Evolutionary conservation across 2,329 filamentous ascomycete species (phyloP), one percentile per base, ranked within the genome.

Genomic region (Leptographium radiaticola): DNA sequence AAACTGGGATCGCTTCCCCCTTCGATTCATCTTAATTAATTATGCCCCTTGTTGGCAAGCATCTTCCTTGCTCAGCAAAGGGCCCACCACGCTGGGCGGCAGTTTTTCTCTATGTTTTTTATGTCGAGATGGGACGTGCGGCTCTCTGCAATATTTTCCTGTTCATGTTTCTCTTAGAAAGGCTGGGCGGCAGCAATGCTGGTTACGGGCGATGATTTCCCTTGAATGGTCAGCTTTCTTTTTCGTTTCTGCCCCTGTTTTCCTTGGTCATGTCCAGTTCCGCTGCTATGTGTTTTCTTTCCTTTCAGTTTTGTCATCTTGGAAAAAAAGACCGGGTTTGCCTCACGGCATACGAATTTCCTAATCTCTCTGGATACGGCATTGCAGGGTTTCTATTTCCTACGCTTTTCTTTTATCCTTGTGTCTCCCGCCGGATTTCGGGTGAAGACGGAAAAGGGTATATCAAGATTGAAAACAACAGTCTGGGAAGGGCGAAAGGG

Each of bases 271-370:
- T 47, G 13, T 47, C 44, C 31, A n/a, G 20, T 47, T 12, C 13
- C 10, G n/a, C 42, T 13, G 38, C 30, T 54, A 33, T 44, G 6
- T 49, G 30, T 49, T 34, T 42, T 18, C n/a, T 51, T 49, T 36
- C 46, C 15, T 25, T 34, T 34, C 25, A 42, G 53, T 39, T 55
- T 53, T 18, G 53, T 49, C 47, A 39, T 45, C 20, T 44, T 54
- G 42, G 52, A 50, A 53, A 58, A 59, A 59, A 59, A 57, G 52
- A 57, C 52, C 20, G 50, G 38, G 38, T 48, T 52, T 55, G 58
- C 58, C 58, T 58, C 58, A 52, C 58, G 58, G 58, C 58, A 58
- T 58, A 58, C 40, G 57, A 57, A 42, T 51, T 30, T 44, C 25
- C 46, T 44, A 12, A 31, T 49, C 15, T 43, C 31, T 49, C 49